Base-by-base conservation (phyloP, 148 eudicot genomes). In the Camellia granthamiana region DNA sequence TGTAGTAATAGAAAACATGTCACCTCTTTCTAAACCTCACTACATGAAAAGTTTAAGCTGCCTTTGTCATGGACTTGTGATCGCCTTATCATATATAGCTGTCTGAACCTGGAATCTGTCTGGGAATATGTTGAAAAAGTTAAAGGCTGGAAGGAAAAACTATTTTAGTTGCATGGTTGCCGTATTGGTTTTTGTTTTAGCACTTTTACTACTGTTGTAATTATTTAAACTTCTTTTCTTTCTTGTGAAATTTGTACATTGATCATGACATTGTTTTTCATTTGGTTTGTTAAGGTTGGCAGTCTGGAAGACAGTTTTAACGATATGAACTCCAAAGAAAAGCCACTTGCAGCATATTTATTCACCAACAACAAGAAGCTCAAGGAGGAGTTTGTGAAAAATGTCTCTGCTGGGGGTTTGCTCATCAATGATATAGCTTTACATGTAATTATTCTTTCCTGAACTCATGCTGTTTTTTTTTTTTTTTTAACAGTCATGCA, bases 331-430 rank as follows among this genome's bases (percentile, higher is more conserved):
- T 84, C 91, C 10, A 86, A 69, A 87, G 80, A 86, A 75, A 90
- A 91, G 82, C 93, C 95, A 71, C 89, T 91, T 64, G 93, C 91
- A 52, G 91, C 91, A 41, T 91, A 91, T 75, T 16, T 88, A 46
- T 91, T 91, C 77, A 91, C 95, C 43, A 90, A 88, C 84, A 83
- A 85, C 78, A 87, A 86, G 75, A 83, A 56, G 77, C 86, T 90
- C 56, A 90, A 81, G 84, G 87, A 86, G 63, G 81, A 84, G 77
- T 90, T 90, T 81, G 82, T 82, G 21, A 74, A 75, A 62, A 85
- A 80, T 23, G 70, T 90, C 80, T 86, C 88, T 15, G 84, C 95
- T 4, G 95, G 95, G 46, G 88, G 91, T 77, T 61, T 91, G 77
- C 76, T 80, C 70, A 81, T 88, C 73, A 91, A 91, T 77, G 95